Evolutionary conservation across 257 asterid species (phyloP), one percentile per base, ranked within the genome.

Genomic region (Nicotiana attenuata): DNA sequence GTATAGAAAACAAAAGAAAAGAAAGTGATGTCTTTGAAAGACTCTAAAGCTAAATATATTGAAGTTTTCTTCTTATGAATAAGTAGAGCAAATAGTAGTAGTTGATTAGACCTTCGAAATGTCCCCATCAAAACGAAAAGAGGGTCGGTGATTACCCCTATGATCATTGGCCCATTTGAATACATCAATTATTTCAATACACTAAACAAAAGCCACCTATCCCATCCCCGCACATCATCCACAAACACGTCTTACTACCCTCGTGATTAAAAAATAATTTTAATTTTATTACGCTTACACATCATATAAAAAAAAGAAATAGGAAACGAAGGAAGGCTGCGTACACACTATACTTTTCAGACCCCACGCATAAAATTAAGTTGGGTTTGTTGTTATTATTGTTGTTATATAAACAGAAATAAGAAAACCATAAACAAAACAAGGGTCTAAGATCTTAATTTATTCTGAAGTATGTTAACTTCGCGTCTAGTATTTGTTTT

Each of bases 71-170:
- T 38, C 35, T 14, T 61, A 11, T 68, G 33, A 69, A 69, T 69
- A 38, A 69, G 57, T 38, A 69, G n/a, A 69, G 57, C 16, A 52
- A 69, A 69, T 41, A 38, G 57, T 38, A 69, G 57, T 20, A 4
- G 33, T 69, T 69, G 57, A 69, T 15, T 69, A 38, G 77, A 69
- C 82, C 68, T 69, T 65, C 77, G 53, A 67, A 57, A 83, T 83
- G 83, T 60, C 80, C 80, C 85, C 83, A 79, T 83, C 83, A 79
- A 47, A 61, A 28, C 45, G 13, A 28, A 80, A 55, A 69, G 52
- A 47, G 83, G 83, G 28, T 41, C 81, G 68, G 83, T 69, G 81
- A 79, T 59, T 60, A 24, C 26, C 60, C 16, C 38, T 29, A n/a
- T 22, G 61, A 79, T 79, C 33, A 79, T 79, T 78, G 81, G 81